A percentile compares a stretch with the other conserved stretches of the same genome.
Evolutionary conservation across 495 filamentous ascomycete genomes (phyloP).

Genomic region (Xylaria scruposa): DNA sequence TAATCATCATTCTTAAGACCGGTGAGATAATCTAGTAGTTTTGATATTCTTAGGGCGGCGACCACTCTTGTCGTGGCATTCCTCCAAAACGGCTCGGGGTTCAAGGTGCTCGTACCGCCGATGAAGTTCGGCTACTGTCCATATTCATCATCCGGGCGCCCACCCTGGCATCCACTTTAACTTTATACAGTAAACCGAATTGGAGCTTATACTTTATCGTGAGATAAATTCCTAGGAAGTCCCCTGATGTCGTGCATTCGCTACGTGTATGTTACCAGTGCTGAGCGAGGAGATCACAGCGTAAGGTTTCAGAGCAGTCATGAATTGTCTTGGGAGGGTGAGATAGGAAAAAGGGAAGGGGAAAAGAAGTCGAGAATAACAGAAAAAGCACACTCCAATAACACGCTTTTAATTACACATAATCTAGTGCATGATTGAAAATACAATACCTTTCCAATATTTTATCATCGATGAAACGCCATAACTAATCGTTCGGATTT

Average conservation of each 20-base stretch:
- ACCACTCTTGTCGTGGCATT: background rate
- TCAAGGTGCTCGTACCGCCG: background rate
- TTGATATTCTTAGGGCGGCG: background rate
- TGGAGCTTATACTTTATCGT: background rate
- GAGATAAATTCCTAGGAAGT: background rate
- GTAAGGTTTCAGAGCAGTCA: background rate
- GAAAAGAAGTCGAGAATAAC: background rate
- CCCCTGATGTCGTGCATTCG: background rate
- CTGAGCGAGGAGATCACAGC: background rate
- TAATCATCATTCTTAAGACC: background rate
- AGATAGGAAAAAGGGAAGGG: background rate
- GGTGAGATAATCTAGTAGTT: background rate
- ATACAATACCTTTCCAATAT: background rate
- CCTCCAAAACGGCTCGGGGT: conserved; percentile 12
- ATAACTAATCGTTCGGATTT: background rate
- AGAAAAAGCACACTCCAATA: conserved; percentile 3
- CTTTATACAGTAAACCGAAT: background rate
- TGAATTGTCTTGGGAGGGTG: background rate
- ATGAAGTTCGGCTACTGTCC: conserved; percentile 11
- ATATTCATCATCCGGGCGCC: background rate
- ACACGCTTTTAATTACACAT: background rate
- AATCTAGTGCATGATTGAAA: background rate
- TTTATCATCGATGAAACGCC: background rate
- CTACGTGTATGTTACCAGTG: background rate
- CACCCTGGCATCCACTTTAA: conserved; percentile 8